Percentiles rank a stretch among this genome's conserved stretches.
phyloP scores from a whole-genome alignment of 2,329 filamentous ascomycete genomes.

The Diaporthe vaccinii region DNA sequence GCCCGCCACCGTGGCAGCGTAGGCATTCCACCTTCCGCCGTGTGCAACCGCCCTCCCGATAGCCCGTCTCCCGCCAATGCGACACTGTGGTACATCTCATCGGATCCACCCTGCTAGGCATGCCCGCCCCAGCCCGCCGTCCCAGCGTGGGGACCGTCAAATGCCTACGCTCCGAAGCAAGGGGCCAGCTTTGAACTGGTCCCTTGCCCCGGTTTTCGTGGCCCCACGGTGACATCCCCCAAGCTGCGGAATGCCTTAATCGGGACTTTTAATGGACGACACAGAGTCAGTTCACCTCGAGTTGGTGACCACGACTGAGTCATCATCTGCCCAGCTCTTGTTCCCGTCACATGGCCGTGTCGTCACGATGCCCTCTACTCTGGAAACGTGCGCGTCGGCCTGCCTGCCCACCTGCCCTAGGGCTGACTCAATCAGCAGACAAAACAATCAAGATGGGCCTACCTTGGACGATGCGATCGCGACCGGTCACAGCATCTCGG shows the following conservation, averaged over 20 bases:
- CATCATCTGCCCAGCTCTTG: background rate
- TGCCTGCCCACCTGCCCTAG: slow-evolving; percentile 15
- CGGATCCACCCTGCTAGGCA: slow-evolving; percentile 15
- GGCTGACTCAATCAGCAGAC: slow-evolving; percentile 15
- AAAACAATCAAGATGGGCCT: background rate
- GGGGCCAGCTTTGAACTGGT: slow-evolving; percentile 16
- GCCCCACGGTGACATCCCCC: slow-evolving; percentile 23
- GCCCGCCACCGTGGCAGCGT: background rate
- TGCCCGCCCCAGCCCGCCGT: slow-evolving; percentile 7
- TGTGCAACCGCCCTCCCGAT: slow-evolving; percentile 2
- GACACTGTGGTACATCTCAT: background rate
- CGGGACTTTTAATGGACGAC: background rate
- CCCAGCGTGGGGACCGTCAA: slow-evolving; percentile 14
- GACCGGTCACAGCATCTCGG: slow-evolving; percentile 1
- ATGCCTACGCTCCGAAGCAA: background rate
- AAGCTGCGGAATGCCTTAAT: slow-evolving; percentile 16
- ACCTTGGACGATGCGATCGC: background rate
- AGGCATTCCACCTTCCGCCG: background rate
- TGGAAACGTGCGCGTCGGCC: background rate
- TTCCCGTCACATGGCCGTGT: slow-evolving; percentile 23
- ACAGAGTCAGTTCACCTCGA: slow-evolving; percentile 17
- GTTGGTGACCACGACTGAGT: slow-evolving; percentile 8
- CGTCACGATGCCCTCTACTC: slow-evolving; percentile 14
- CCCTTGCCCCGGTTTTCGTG: slow-evolving; percentile 20
- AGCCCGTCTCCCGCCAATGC: background rate